Conservation (phyloP, 768 basidiomycete genomes). For the Lyophyllum shimeji region DNA sequence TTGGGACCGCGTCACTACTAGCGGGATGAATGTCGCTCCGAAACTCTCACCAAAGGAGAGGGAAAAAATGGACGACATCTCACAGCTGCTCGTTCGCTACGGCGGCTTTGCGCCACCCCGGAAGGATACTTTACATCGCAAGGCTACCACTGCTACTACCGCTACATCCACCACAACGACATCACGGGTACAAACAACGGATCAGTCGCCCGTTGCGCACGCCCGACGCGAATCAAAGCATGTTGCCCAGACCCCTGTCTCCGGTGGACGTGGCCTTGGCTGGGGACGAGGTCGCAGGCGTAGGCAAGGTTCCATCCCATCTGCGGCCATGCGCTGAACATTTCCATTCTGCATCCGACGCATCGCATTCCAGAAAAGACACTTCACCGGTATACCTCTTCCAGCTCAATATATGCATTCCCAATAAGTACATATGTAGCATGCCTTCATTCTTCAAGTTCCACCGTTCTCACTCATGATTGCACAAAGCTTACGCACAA, state of each 20-base stretch:
- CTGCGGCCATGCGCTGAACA: constrained; percentile 13
- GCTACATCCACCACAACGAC: too few relatives aligned
- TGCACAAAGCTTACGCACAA: too few relatives aligned
- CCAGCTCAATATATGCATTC: neutral
- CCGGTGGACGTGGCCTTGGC: constrained; percentile 35
- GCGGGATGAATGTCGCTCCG: constrained; percentile 22
- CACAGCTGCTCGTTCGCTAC: constrained; percentile 49
- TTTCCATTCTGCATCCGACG: neutral
- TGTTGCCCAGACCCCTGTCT: constrained; percentile 11
- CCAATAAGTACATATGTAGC: neutral
- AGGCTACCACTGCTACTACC: neutral
- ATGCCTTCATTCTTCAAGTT: neutral
- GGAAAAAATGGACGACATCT: constrained; percentile 47
- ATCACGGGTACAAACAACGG: neutral
- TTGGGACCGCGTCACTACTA: constrained; percentile 49
- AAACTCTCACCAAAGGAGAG: constrained; percentile 22
- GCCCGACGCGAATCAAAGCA: neutral
- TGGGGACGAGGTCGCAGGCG: constrained; percentile 30
- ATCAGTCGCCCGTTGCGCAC: neutral
- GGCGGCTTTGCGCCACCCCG: constrained; percentile 52
- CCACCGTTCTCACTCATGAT: too few relatives aligned
- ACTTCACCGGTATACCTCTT: neutral
- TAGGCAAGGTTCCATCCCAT: constrained; percentile 8
- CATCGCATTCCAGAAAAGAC: neutral
- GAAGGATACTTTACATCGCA: constrained; percentile 17